phyloP scores from a whole-genome alignment of 139 green algal genomes.

The Tetraselmis chui region DNA sequence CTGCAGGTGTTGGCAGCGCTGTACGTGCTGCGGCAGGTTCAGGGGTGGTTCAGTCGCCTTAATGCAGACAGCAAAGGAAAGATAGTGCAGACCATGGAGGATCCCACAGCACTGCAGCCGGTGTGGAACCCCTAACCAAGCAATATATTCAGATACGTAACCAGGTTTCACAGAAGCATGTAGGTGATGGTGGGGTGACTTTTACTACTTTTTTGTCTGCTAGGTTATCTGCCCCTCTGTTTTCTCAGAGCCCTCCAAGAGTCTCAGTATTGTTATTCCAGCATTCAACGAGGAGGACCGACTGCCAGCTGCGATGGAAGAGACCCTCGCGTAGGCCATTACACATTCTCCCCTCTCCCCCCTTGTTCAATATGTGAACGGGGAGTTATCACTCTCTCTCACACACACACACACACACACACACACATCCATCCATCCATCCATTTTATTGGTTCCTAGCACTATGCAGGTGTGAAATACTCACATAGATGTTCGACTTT shows the following conservation, averaged over 20 bases:
- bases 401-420: too few species aligned
- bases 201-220: too few species aligned
- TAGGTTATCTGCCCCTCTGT: conserved; percentile 56
- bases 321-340: conserved; percentile 58
- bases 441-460: too few species aligned
- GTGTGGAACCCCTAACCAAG: background rate
- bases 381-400: too few species aligned
- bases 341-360: background rate
- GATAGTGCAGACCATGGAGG: background rate
- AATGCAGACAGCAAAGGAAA: background rate
- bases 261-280: conserved; percentile 74
- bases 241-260: conserved; percentile 55
- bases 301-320: conserved; percentile 67
- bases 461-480: background rate
- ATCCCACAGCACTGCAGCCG: background rate
- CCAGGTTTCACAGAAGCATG: too few species aligned
- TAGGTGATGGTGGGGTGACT: too few species aligned
- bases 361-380: background rate
- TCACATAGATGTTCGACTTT: background rate
- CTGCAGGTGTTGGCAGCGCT: background rate
- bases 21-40: background rate
- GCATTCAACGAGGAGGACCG: conserved; percentile 93
- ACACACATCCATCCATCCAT: too few species aligned
- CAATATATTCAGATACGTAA: too few species aligned
- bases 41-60: background rate